Conservation (phyloP, 495 filamentous ascomycete genomes). For the Daldinia caldariorum region DNA sequence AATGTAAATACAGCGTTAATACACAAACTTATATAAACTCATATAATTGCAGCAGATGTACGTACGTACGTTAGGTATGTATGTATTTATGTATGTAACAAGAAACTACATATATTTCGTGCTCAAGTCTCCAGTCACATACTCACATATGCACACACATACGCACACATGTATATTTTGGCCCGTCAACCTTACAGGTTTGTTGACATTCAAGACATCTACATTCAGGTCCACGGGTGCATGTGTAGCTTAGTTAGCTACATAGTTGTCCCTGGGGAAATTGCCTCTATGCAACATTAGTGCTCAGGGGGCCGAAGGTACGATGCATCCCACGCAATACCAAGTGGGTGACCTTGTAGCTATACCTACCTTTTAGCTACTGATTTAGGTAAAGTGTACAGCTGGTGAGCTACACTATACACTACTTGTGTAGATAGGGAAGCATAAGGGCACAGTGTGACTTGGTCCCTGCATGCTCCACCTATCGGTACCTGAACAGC, state of each 20-base stretch:
- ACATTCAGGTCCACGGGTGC: neutral
- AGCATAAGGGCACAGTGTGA: slow-evolving; percentile 37
- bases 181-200: slow-evolving; percentile 11
- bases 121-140: neutral
- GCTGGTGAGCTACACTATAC: slow-evolving; percentile 3
- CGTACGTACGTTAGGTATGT: too few relatives aligned
- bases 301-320: slow-evolving; percentile 34
- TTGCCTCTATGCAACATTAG: slow-evolving; percentile 43
- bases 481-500: slow-evolving; percentile 44
- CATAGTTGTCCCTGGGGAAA: slow-evolving; percentile 27
- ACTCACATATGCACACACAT: too few relatives aligned
- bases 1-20: neutral
- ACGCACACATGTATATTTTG: neutral
- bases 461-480: slow-evolving; percentile 41
- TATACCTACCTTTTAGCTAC: slow-evolving; percentile 19
- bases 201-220: slow-evolving; percentile 22
- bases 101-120: too few relatives aligned
- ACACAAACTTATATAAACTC: neutral
- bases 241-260: slow-evolving; percentile 14
- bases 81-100: too few relatives aligned
- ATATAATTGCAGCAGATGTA: too few relatives aligned
- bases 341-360: slow-evolving; percentile 22
- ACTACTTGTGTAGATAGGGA: neutral
- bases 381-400: slow-evolving; percentile 5
- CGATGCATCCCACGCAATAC: slow-evolving; percentile 30